These are phyloP conservation scores for Colletotrichum theobromicola DNA, from an alignment of 2,329 filamentous ascomycete genomes.

Conservation along the genomic window DNA sequence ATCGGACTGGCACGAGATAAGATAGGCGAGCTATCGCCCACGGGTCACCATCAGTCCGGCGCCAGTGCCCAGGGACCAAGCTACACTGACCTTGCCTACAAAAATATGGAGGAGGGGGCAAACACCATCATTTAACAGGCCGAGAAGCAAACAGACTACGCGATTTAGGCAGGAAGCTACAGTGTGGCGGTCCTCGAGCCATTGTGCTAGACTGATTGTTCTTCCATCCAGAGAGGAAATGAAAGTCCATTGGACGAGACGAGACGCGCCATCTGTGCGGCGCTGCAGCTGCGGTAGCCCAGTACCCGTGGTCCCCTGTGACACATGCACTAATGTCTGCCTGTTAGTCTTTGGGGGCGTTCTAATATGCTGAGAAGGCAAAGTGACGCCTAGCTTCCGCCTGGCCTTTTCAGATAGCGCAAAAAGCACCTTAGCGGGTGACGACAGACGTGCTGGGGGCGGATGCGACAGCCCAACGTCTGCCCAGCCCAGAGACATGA, in stretches of 20 bases:
- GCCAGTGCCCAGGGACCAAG: neutral
- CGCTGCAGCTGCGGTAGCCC: neutral
- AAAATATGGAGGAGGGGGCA: neutral
- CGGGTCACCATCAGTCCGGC: neutral
- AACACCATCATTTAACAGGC: neutral
- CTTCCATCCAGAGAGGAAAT: neutral
- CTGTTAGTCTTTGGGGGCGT: neutral
- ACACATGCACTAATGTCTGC: neutral
- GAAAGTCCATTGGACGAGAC: neutral
- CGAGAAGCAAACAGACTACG: neutral
- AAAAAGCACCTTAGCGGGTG: neutral
- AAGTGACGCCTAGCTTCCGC: neutral
- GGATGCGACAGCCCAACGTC: neutral
- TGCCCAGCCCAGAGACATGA: neutral
- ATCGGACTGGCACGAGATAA: neutral
- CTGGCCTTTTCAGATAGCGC: neutral
- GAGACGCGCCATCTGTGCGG: slow-evolving; percentile 16
- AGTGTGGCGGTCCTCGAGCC: neutral
- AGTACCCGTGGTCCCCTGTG: neutral
- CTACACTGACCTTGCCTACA: neutral
- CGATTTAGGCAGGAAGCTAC: neutral
- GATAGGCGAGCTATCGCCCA: neutral
- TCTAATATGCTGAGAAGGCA: neutral
- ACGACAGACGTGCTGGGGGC: neutral
- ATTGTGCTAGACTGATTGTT: neutral